Percentiles rank a stretch among this genome's conserved stretches.
Evolutionary conservation across 176 grass and related monocot species (phyloP).

Genomic region (Paspalum notatum): DNA sequence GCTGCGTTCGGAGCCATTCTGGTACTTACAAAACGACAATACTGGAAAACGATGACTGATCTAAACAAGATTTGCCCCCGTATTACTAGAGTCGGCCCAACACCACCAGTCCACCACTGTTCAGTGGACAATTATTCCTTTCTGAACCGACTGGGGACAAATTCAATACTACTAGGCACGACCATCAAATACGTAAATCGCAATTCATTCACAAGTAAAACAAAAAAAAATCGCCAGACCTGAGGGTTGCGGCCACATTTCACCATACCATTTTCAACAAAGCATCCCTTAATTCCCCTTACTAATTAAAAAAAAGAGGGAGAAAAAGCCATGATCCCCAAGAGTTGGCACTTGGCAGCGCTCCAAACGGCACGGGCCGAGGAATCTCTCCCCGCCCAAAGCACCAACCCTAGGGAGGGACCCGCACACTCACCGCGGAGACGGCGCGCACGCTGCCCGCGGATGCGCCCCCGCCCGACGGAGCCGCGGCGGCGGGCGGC

Average conservation of each 20-base stretch:
- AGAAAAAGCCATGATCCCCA: background rate
- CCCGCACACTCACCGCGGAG: slow-evolving; percentile 40
- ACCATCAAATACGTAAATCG: background rate
- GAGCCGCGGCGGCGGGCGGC: slow-evolving; percentile 26
- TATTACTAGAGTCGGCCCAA: background rate
- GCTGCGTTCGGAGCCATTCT: background rate
- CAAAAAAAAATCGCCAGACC: background rate
- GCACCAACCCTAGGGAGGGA: background rate
- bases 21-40: background rate
- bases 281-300: background rate
- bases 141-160: background rate
- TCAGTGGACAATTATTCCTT: background rate
- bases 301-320: background rate
- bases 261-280: background rate
- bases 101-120: background rate
- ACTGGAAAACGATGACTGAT: background rate
- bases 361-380: background rate
- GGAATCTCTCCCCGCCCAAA: background rate
- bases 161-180: background rate
- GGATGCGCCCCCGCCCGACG: slow-evolving; percentile 7
- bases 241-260: background rate
- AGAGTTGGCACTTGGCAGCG: background rate
- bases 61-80: background rate
- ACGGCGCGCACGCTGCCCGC: slow-evolving; percentile 53
- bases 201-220: background rate